Evolutionary conservation across 345 rosid genomes (phyloP).

Genomic region (Hibiscus trionum): DNA sequence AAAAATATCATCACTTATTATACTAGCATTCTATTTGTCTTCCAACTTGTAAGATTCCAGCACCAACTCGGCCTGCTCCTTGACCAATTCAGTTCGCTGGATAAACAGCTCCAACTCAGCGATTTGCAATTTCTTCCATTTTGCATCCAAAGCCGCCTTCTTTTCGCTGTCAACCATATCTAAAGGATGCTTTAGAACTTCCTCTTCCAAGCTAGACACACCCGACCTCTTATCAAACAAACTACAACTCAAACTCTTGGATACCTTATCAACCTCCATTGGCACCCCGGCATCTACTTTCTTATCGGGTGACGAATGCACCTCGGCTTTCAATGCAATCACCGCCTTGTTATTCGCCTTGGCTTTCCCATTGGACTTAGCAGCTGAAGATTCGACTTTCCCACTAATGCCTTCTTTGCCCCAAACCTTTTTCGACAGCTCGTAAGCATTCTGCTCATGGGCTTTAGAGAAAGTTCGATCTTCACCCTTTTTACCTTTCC

Average conservation of each 20-base stretch:
- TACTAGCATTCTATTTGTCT: neutral
- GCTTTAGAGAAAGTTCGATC: slow-evolving; percentile 13
- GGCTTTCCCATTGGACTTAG: neutral
- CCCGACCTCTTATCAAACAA: neutral
- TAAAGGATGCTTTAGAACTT: slow-evolving; percentile 8
- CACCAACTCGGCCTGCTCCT: slow-evolving; percentile 14
- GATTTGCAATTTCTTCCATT: slow-evolving; percentile 22
- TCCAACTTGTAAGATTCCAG: slow-evolving; percentile 14
- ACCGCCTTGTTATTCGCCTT: neutral
- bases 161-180: slow-evolving; percentile 10
- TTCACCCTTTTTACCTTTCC: slow-evolving; percentile 18
- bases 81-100: slow-evolving; percentile 10
- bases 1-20: neutral
- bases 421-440: slow-evolving; percentile 30
- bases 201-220: slow-evolving; percentile 12
- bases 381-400: neutral
- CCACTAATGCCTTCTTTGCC: slow-evolving; percentile 3
- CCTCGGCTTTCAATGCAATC: neutral
- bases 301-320: neutral
- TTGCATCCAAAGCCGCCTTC: slow-evolving; percentile 18
- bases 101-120: slow-evolving; percentile 22
- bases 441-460: slow-evolving; percentile 21
- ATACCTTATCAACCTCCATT: neutral
- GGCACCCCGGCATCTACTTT: neutral
- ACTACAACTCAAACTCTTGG: neutral